phyloP scores from a whole-genome alignment of 495 filamentous ascomycete species.

The Daldinia vernicosa region DNA sequence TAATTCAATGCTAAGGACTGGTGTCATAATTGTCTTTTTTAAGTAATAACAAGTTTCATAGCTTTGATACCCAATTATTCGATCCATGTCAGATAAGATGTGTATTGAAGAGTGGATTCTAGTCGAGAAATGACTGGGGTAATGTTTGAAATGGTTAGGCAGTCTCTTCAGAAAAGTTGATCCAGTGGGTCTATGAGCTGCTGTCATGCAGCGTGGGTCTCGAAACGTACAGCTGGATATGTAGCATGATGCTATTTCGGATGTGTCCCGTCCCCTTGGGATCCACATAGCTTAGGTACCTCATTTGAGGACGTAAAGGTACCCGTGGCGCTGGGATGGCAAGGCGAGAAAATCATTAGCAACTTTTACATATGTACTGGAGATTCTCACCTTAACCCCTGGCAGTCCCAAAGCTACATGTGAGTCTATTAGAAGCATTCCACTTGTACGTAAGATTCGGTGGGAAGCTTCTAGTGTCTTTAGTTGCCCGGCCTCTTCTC shows the following conservation, averaged over 20 bases:
- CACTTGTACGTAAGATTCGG: background rate
- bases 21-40: background rate
- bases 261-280: constrained; percentile 33
- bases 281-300: constrained; percentile 26
- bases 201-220: constrained; percentile 35
- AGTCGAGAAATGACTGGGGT: constrained; percentile 2
- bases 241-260: constrained; percentile 40
- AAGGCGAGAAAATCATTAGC: constrained; percentile 20
- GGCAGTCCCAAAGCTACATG: constrained; percentile 10
- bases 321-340: constrained; percentile 35
- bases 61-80: background rate
- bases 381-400: constrained; percentile 6
- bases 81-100: background rate
- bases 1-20: background rate
- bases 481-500: background rate
- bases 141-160: constrained; percentile 20
- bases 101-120: background rate
- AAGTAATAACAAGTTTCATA: constrained; percentile 2
- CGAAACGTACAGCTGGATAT: constrained; percentile 22
- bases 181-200: background rate
- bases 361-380: background rate
- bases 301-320: constrained; percentile 16
- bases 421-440: background rate
- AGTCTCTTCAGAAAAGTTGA: constrained; percentile 1
- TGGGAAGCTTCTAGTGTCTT: background rate